phyloP scores from a whole-genome alignment of 345 rosid genomes.

The Cardamine chenopodiifolia region DNA sequence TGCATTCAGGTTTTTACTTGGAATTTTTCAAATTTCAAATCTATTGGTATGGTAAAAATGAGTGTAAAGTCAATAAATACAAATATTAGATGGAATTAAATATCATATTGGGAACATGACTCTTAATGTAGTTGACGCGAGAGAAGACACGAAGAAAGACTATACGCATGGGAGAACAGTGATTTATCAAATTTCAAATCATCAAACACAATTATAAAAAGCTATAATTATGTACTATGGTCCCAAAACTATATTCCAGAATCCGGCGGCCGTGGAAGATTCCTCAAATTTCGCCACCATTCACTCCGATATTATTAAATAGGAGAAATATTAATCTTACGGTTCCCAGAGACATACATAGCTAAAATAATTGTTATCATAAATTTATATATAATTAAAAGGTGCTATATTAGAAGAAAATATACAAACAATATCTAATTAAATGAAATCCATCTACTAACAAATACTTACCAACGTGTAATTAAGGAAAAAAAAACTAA shows the following conservation, averaged over 20 bases:
- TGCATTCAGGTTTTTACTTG: background rate
- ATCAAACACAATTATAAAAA: conserved; percentile 7
- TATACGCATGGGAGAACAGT: conserved; percentile 42
- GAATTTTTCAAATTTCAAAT: conserved; percentile 23
- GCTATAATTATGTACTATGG: conserved; percentile 9
- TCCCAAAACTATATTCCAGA: conserved; percentile 11
- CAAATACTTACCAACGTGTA: conserved; percentile 32
- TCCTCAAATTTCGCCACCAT: conserved; percentile 46
- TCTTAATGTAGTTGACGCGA: conserved; percentile 31
- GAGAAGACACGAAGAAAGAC: conserved; percentile 28
- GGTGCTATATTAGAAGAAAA: conserved; percentile 2
- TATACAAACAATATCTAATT: conserved; percentile 18
- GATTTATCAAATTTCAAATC: conserved; percentile 27
- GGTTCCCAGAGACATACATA: background rate
- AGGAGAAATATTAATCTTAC: background rate
- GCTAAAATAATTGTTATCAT: background rate
- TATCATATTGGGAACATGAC: conserved; percentile 21
- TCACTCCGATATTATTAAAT: conserved; percentile 35
- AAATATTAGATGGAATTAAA: background rate
- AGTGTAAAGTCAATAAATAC: background rate
- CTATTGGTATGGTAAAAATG: conserved; percentile 5
- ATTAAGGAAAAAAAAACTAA: conserved; percentile 13
- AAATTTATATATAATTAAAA: background rate
- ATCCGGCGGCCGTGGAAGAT: conserved; percentile 43
- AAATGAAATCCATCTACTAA: conserved; percentile 24